These are phyloP conservation scores for Kockiozyma suomiensis DNA, from an alignment of 805 yeast genomes.

Conservation along the genomic window DNA sequence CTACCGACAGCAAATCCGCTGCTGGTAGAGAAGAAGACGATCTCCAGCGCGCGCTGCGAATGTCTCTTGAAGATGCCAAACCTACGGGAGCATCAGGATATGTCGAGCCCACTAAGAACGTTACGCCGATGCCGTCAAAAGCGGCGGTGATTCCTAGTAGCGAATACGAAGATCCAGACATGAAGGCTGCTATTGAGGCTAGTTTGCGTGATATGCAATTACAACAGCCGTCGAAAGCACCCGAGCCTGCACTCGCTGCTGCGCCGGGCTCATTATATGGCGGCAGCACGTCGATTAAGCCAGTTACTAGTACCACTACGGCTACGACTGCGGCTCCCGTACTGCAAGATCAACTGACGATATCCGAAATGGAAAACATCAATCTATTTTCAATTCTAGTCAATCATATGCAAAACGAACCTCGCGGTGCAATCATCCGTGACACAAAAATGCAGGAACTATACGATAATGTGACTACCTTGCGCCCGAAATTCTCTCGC, in stretches of 20 bases:
- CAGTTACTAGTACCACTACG: slow-evolving; percentile 1
- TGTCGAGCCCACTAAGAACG: slow-evolving; percentile 30
- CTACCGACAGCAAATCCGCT: slow-evolving; percentile 20
- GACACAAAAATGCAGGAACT: slow-evolving; percentile 59
- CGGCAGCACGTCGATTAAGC: slow-evolving; percentile 1
- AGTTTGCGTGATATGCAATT: slow-evolving; percentile 73
- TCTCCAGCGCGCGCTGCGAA: slow-evolving; percentile 71
- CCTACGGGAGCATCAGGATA: slow-evolving; percentile 17
- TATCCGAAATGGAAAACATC: slow-evolving; percentile 70
- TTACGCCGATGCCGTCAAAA: neutral
- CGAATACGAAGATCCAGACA: slow-evolving; percentile 76
- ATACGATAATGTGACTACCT: slow-evolving; percentile 58
- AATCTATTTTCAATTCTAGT: slow-evolving; percentile 70
- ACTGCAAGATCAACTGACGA: slow-evolving; percentile 46
- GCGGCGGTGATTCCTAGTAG: slow-evolving; percentile 6
- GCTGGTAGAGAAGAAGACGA: slow-evolving; percentile 70
- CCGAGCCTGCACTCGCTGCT: slow-evolving; percentile 33
- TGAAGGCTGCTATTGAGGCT: slow-evolving; percentile 93
- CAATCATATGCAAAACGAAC: slow-evolving; percentile 53
- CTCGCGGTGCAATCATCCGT: slow-evolving; percentile 47
- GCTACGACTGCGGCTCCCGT: neutral
- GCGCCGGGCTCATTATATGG: neutral
- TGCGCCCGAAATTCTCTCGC: slow-evolving; percentile 70
- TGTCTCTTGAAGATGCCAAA: slow-evolving; percentile 65
- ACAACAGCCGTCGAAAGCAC: slow-evolving; percentile 36